Evolutionary conservation across 1,139 yeast species (phyloP).

Genomic region (Nadsonia starkeyi-henricii): DNA sequence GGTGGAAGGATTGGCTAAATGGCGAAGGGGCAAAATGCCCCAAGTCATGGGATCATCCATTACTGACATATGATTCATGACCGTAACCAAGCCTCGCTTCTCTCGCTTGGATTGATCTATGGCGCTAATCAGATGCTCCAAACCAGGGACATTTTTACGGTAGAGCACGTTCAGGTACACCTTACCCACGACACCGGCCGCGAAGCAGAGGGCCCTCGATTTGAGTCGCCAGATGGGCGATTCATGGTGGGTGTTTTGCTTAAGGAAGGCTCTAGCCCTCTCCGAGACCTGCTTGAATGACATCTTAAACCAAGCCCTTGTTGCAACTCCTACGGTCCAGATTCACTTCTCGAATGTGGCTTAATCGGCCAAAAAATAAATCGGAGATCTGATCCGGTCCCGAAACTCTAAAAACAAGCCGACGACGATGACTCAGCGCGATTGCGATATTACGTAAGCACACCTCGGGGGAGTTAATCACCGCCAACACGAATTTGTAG

Average conservation of each 20-base stretch:
- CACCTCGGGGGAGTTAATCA: too few species aligned
- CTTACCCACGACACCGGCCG: constrained; percentile 55
- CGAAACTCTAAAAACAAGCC: too few species aligned
- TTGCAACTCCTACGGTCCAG: too few species aligned
- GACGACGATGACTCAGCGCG: background rate
- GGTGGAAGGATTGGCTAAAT: constrained; percentile 46
- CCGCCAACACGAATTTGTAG: too few species aligned
- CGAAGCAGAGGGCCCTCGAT: constrained; percentile 55
- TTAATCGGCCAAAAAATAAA: too few species aligned
- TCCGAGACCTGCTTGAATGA: constrained; percentile 57
- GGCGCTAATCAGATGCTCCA: constrained; percentile 53
- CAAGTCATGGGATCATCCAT: constrained; percentile 88
- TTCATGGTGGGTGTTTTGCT: constrained; percentile 47
- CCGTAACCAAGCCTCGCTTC: constrained; percentile 62
- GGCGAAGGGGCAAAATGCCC: constrained; percentile 69
- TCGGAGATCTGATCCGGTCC: too few species aligned
- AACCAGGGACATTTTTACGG: constrained; percentile 45
- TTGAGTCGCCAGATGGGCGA: constrained; percentile 48
- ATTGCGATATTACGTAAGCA: too few species aligned
- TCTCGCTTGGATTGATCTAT: constrained; percentile 47
- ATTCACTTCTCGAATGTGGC: too few species aligned
- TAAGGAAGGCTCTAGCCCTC: constrained; percentile 65
- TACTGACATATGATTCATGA: constrained; percentile 94
- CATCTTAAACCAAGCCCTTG: too few species aligned
- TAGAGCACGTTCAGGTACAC: constrained; percentile 46